A percentile compares a stretch with the other conserved stretches of the same genome.
These are phyloP conservation scores for Talaromyces rugulosus DNA, from an alignment of 2,329 filamentous ascomycete species.

Conservation along the genomic window DNA sequence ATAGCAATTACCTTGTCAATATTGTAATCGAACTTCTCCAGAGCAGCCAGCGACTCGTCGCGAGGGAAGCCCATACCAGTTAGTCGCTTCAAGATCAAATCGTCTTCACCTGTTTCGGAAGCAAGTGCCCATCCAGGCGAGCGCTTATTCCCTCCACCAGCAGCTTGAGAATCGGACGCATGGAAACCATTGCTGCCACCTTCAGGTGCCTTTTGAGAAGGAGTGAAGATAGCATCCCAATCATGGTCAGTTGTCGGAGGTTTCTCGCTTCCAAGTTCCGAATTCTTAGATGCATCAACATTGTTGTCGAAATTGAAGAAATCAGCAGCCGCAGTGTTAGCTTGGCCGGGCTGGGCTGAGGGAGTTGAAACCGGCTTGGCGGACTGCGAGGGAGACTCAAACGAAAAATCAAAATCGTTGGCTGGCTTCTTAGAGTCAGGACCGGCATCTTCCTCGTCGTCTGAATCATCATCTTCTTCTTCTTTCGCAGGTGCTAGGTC, in stretches of 20 bases:
- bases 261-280: conserved; percentile 32
- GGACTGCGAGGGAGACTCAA: conserved; percentile 37
- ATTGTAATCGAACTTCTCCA: conserved; percentile 96
- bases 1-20: conserved; percentile 72
- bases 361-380: conserved; percentile 20
- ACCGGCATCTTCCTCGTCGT: conserved; percentile 49
- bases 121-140: conserved; percentile 64
- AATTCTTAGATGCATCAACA: conserved; percentile 33
- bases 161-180: conserved; percentile 4
- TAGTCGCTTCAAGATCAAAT: conserved; percentile 83
- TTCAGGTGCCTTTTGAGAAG: conserved; percentile 42
- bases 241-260: conserved; percentile 57
- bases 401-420: conserved; percentile 41
- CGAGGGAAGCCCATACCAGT: conserved; percentile 85
- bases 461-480: conserved; percentile 48
- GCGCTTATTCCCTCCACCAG: conserved; percentile 16
- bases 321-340: conserved; percentile 26
- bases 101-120: conserved; percentile 75
- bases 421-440: conserved; percentile 28
- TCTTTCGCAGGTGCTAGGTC: conserved; percentile 43
- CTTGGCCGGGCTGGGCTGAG: conserved; percentile 14
- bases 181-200: conserved; percentile 11
- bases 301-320: conserved; percentile 37
- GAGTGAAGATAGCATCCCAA: conserved; percentile 93
- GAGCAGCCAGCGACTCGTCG: conserved; percentile 66